Percentiles rank a stretch among this genome's conserved stretches.
These are phyloP conservation scores for Lecanoromycetidae sp. DNA, from an alignment of 2,329 filamentous ascomycete genomes.

Conservation along the genomic window DNA sequence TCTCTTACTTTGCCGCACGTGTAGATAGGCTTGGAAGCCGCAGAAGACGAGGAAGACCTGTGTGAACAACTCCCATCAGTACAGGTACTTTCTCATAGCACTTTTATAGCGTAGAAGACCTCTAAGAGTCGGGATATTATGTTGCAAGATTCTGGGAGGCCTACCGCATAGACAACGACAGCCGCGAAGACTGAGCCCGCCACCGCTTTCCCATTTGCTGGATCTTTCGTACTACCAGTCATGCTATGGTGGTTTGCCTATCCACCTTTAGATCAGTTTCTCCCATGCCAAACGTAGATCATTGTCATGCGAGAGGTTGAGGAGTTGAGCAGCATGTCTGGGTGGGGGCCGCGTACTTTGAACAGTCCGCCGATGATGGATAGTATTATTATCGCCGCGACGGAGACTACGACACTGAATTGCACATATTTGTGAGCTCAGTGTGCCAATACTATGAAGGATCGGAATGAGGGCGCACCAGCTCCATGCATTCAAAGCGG, in stretches of 20 bases:
- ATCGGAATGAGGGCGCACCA: constrained; percentile 49
- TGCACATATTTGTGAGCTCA: constrained; percentile 16
- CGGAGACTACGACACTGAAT: constrained; percentile 55
- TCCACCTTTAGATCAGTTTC: constrained; percentile 26
- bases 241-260: constrained; percentile 62
- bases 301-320: background rate
- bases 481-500: constrained; percentile 85
- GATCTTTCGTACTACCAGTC: constrained; percentile 59
- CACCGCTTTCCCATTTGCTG: constrained; percentile 62
- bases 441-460: background rate
- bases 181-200: constrained; percentile 77
- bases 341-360: constrained; percentile 38
- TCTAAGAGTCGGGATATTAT: too few species aligned
- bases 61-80: too few species aligned
- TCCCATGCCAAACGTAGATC: background rate
- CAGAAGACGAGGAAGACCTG: constrained; percentile 88
- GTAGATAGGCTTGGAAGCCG: constrained; percentile 74
- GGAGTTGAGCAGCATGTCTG: background rate
- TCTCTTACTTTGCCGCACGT: constrained; percentile 68
- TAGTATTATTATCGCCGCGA: constrained; percentile 54
- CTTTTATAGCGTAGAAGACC: too few species aligned
- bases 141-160: too few species aligned
- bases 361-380: constrained; percentile 60
- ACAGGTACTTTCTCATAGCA: too few species aligned
- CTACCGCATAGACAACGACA: constrained; percentile 77